A percentile compares a stretch with the other conserved stretches of the same genome.
phyloP scores from a whole-genome alignment of 805 yeast species.

The Geotrichum ghanense region DNA sequence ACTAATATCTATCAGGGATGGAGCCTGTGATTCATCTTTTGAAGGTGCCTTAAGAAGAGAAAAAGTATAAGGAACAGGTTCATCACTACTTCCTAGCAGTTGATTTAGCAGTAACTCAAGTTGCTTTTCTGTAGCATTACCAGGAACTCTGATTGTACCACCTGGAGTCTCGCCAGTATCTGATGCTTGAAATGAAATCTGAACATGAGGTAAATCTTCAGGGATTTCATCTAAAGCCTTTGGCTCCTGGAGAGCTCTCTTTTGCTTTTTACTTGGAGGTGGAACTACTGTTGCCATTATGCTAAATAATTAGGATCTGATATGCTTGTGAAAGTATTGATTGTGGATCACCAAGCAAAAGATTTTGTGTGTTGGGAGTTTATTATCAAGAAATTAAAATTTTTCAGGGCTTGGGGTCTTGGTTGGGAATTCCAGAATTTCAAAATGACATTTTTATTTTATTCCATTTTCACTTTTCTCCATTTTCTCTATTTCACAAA shows the following conservation, averaged over 20 bases:
- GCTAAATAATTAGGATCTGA: neutral
- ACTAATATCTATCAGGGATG: conserved; percentile 54
- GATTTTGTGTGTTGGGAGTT: conserved; percentile 1
- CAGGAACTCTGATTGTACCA: conserved; percentile 83
- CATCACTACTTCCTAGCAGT: conserved; percentile 51
- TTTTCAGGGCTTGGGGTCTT: neutral
- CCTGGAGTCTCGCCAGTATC: conserved; percentile 85
- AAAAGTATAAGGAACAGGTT: conserved; percentile 84
- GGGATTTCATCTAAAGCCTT: conserved; percentile 68
- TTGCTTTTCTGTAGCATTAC: conserved; percentile 72
- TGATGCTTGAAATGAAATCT: conserved; percentile 81
- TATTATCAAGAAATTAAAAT: too few relatives aligned
- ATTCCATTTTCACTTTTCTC: neutral
- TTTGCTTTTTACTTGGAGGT: conserved; percentile 86
- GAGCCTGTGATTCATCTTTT: conserved; percentile 30
- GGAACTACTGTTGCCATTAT: conserved; percentile 87
- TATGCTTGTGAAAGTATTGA: neutral
- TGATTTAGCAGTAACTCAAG: conserved; percentile 81
- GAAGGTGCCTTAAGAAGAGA: conserved; percentile 38
- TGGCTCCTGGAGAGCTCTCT: conserved; percentile 69
- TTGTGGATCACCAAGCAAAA: neutral
- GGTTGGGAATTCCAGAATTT: neutral
- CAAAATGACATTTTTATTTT: neutral
- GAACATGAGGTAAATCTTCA: conserved; percentile 70
- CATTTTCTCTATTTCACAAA: neutral